A percentile compares a stretch with the other conserved stretches of the same genome.
phyloP scores from a whole-genome alignment of 768 basidiomycete species.

The Pleurotus giganteus region DNA sequence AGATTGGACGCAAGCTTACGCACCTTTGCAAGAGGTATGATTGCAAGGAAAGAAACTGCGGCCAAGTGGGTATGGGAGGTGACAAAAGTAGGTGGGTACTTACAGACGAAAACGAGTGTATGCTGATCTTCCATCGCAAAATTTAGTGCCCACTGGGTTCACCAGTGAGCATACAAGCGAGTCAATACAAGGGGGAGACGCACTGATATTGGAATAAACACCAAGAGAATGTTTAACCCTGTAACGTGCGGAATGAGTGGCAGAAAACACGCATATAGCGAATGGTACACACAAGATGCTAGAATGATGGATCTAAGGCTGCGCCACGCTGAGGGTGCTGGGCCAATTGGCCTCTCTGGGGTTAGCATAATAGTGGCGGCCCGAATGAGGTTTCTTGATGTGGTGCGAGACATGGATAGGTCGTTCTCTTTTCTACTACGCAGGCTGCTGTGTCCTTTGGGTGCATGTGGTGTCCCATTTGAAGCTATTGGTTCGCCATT shows the following conservation, averaged over 20 bases:
- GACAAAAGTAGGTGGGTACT: conserved; percentile 25
- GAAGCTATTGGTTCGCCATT: neutral
- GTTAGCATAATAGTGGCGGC: conserved; percentile 26
- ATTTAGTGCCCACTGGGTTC: conserved; percentile 66
- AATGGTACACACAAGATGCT: conserved; percentile 53
- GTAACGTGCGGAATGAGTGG: neutral
- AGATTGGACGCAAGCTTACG: neutral
- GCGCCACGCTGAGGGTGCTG: conserved; percentile 40
- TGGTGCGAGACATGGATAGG: neutral
- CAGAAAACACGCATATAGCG: neutral
- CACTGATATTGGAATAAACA: conserved; percentile 73
- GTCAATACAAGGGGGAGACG: conserved; percentile 16
- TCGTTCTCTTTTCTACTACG: neutral
- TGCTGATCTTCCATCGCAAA: conserved; percentile 50
- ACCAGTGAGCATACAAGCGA: conserved; percentile 1
- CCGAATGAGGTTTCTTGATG: neutral
- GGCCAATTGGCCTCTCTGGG: conserved; percentile 38
- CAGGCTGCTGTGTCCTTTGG: neutral
- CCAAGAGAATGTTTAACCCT: conserved; percentile 72
- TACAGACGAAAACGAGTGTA: conserved; percentile 74
- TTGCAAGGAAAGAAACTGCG: conserved; percentile 74
- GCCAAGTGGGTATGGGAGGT: neutral
- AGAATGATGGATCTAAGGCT: conserved; percentile 54
- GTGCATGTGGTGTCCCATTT: neutral
- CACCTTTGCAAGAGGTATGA: conserved; percentile 85